These are phyloP conservation scores for Onygenales sp. DNA, from an alignment of 2,329 filamentous ascomycete genomes.

Conservation along the genomic window DNA sequence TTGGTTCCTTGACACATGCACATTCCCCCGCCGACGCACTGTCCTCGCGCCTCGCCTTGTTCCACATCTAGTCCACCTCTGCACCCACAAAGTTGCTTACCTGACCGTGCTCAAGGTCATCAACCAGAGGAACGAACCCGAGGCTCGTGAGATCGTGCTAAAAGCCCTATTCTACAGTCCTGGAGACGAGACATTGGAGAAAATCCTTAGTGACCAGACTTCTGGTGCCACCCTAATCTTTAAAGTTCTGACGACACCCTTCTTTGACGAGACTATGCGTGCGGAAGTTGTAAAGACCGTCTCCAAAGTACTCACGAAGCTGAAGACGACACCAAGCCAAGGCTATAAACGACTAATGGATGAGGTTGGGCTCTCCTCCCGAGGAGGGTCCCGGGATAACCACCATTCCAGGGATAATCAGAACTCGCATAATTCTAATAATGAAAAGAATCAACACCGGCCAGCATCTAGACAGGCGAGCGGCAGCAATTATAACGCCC, in stretches of 20 bases:
- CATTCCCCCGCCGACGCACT: conserved; percentile 80
- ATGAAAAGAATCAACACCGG: conserved; percentile 34
- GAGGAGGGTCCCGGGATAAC: conserved; percentile 29
- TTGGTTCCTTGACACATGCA: conserved; percentile 98
- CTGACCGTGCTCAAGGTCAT: conserved; percentile 96
- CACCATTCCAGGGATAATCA: conserved; percentile 29
- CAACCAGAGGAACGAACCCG: conserved; percentile 90
- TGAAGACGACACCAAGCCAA: conserved; percentile 89
- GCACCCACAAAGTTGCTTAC: conserved; percentile 97
- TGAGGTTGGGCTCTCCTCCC: conserved; percentile 75
- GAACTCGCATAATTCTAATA: conserved; percentile 21
- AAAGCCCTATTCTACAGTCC: conserved; percentile 87
- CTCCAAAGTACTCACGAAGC: conserved; percentile 73
- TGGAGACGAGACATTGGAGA: conserved; percentile 77
- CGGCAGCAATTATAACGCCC: conserved; percentile 23
- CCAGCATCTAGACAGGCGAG: conserved; percentile 33
- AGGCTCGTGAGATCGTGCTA: conserved; percentile 81
- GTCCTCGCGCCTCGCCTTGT: conserved; percentile 87
- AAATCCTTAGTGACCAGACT: conserved; percentile 80
- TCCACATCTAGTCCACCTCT: conserved; percentile 85
- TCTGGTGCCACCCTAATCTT: conserved; percentile 95
- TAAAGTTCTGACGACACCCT: conserved; percentile 95
- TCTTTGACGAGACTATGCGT: conserved; percentile 88
- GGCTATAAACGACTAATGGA: conserved; percentile 99
- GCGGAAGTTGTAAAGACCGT: conserved; percentile 85